These are phyloP conservation scores for Cudoniella acicularis DNA, from an alignment of 495 filamentous ascomycete species.

Conservation along the genomic window DNA sequence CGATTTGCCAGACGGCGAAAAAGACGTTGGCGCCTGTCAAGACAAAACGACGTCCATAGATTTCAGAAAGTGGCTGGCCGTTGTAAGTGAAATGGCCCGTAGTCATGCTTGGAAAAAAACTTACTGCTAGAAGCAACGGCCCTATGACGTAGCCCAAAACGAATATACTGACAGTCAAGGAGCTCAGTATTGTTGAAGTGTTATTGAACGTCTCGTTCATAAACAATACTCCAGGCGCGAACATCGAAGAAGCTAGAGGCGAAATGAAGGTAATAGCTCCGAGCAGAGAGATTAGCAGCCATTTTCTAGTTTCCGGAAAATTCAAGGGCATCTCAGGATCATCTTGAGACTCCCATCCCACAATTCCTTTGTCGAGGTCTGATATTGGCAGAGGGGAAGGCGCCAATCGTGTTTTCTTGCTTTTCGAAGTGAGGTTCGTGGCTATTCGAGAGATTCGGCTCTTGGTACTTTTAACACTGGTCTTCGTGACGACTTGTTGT, in stretches of 20 bases:
- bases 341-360: constrained; percentile 59
- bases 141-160: constrained; percentile 59
- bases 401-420: constrained; percentile 23
- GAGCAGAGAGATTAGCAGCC: constrained; percentile 64
- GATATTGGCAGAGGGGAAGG: constrained; percentile 33
- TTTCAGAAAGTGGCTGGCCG: constrained; percentile 63
- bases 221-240: constrained; percentile 54
- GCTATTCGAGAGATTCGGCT: constrained; percentile 21
- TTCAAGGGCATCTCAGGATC: constrained; percentile 74
- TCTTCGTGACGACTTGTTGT: constrained; percentile 1
- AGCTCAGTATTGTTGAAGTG: constrained; percentile 35
- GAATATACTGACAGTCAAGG: constrained; percentile 54
- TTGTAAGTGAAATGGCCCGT: no score
- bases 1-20: constrained; percentile 67
- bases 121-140: constrained; percentile 57
- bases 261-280: constrained; percentile 55
- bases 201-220: constrained; percentile 52
- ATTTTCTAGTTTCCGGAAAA: constrained; percentile 59
- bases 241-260: constrained; percentile 61
- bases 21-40: constrained; percentile 60
- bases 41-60: constrained; percentile 65
- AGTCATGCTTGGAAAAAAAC: not conserved
- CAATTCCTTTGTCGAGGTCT: constrained; percentile 41
- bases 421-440: constrained; percentile 13
- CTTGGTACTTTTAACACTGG: constrained; percentile 3